Evolutionary conservation across 345 rosid species (phyloP).

Genomic region (Citrus australasica): DNA sequence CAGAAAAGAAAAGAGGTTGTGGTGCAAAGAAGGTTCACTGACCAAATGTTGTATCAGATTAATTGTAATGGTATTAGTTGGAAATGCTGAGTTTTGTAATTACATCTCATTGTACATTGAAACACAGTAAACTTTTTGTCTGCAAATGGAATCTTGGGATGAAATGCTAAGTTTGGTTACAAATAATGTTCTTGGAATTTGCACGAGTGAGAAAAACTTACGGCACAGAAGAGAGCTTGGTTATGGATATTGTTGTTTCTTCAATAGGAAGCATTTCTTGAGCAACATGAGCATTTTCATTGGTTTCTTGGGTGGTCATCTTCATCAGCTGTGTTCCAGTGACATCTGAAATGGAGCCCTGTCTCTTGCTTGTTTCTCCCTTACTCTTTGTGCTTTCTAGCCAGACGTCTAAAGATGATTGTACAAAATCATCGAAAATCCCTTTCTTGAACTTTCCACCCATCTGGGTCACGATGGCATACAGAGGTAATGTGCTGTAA

Average conservation of each 20-base stretch:
- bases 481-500: constrained; percentile 78
- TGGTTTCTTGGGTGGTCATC: constrained; percentile 6
- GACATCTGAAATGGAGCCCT: background rate
- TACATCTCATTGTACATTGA: background rate
- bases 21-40: background rate
- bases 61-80: background rate
- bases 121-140: background rate
- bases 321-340: background rate
- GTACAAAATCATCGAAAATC: constrained; percentile 32
- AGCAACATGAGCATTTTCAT: background rate
- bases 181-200: background rate
- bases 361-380: constrained; percentile 16
- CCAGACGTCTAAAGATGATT: constrained; percentile 30
- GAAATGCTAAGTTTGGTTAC: background rate
- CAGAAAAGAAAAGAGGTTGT: background rate
- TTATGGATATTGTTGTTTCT: background rate
- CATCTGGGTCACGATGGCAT: constrained; percentile 85
- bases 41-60: background rate
- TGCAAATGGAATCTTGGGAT: background rate
- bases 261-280: constrained; percentile 13
- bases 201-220: too few relatives aligned
- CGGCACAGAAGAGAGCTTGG: background rate
- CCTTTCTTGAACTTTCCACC: constrained; percentile 59
- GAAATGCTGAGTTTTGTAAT: background rate
- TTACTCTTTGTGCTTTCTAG: background rate